phyloP scores from a whole-genome alignment of 257 asterid species.

The Prunella vulgaris region DNA sequence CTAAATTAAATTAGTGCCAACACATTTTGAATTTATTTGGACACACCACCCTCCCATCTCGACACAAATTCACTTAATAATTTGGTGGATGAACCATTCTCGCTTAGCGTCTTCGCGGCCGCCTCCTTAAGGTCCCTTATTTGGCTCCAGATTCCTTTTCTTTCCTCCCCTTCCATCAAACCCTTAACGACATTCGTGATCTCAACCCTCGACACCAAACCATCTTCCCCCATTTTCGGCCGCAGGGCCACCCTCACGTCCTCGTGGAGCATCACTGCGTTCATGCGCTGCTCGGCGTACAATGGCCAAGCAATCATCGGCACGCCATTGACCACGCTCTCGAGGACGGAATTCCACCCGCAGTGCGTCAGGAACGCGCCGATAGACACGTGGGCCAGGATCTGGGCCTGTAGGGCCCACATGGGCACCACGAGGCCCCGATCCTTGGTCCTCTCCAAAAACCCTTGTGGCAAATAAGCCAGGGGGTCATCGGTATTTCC shows the following conservation, averaged over 20 bases:
- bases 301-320: conserved; percentile 85
- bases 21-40: no score
- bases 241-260: conserved; percentile 47
- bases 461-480: conserved; percentile 46
- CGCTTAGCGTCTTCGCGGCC: conserved; percentile 30
- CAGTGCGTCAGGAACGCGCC: conserved; percentile 58
- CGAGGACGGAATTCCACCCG: conserved; percentile 66
- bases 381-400: conserved; percentile 36
- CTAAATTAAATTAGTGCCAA: no score
- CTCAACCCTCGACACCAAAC: conserved; percentile 39
- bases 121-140: conserved; percentile 56
- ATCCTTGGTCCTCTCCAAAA: conserved; percentile 34
- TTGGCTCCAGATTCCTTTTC: conserved; percentile 42
- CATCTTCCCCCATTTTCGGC: conserved; percentile 32
- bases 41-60: conserved; percentile 20
- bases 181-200: conserved; percentile 39
- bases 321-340: conserved; percentile 52
- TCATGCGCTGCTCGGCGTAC: conserved; percentile 73
- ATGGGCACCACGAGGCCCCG: conserved; percentile 40
- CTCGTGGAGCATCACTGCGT: conserved; percentile 49
- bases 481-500: conserved; percentile 32
- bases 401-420: conserved; percentile 53
- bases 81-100: conserved; percentile 31
- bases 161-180: conserved; percentile 67
- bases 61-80: conserved; percentile 23